Percentiles rank a stretch among this genome's conserved stretches.
Conservation (phyloP, 2,329 filamentous ascomycete species). For the Beauveria bassiana region DNA sequence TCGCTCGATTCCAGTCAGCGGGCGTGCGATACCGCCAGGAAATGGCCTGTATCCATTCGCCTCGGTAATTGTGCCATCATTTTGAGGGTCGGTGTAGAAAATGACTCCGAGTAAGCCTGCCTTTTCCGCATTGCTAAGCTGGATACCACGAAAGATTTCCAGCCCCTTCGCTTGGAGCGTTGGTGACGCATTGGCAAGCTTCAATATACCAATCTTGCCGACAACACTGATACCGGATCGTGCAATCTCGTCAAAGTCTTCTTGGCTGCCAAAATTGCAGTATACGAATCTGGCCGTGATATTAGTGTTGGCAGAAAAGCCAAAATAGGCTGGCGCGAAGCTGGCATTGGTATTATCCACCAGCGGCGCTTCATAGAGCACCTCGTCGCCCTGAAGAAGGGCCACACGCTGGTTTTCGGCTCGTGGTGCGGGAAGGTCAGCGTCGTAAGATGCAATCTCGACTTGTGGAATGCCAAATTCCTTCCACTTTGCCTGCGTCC, state of each 20-base stretch:
- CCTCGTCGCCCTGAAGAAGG: neutral
- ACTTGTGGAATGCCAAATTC: constrained; percentile 21
- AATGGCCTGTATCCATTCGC: constrained; percentile 65
- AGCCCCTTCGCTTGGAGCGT: constrained; percentile 43
- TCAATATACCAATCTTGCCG: constrained; percentile 34
- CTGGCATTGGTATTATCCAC: constrained; percentile 1
- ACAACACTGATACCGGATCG: neutral
- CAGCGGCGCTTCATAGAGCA: constrained; percentile 3
- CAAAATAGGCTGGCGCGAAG: constrained; percentile 4
- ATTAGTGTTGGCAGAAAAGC: neutral
- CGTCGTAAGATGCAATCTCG: constrained; percentile 17
- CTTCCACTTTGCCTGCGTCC: constrained; percentile 30
- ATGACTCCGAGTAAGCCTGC: constrained; percentile 74
- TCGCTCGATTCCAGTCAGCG: constrained; percentile 19
- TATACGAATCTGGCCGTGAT: neutral
- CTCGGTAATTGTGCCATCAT: constrained; percentile 70
- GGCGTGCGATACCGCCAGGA: constrained; percentile 33
- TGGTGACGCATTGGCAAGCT: constrained; percentile 58
- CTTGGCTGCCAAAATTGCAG: constrained; percentile 2
- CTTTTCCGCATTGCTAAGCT: constrained; percentile 77
- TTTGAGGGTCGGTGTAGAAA: constrained; percentile 77
- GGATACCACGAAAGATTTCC: constrained; percentile 64
- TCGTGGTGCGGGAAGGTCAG: constrained; percentile 40
- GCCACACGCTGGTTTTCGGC: constrained; percentile 19
- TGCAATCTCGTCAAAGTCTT: constrained; percentile 3